Evolutionary conservation across 441 rosid species (phyloP).

Genomic region (Biscutella laevigata): DNA sequence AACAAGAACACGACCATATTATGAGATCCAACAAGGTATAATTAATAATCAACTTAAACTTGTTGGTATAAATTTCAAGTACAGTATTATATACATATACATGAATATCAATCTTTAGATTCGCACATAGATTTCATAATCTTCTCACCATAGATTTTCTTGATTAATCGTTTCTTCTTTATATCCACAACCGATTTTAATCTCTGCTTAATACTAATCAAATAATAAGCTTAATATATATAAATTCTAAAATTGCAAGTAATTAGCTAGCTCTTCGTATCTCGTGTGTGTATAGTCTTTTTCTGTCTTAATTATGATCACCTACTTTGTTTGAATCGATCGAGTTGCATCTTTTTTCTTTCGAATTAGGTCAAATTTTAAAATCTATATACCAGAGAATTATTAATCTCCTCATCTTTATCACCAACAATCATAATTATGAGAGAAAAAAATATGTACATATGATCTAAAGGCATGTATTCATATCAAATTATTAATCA

Average conservation of each 20-base stretch:
- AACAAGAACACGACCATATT: slow-evolving; percentile 28
- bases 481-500: not conserved
- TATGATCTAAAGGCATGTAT: not conserved
- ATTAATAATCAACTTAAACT: too few relatives aligned
- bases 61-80: too few relatives aligned
- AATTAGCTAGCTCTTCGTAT: slow-evolving; percentile 3
- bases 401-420: not conserved
- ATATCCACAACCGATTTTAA: not conserved
- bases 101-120: not conserved
- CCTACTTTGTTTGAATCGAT: too few relatives aligned
- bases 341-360: not conserved
- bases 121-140: not conserved
- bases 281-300: not conserved
- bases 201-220: not conserved
- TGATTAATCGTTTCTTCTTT: slow-evolving; percentile 1
- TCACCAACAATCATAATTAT: slow-evolving; percentile 1
- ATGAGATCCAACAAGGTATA: slow-evolving; percentile 34
- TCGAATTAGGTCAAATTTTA: not conserved
- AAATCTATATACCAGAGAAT: not conserved
- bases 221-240: too few relatives aligned
- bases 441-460: not conserved
- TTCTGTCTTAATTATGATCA: not conserved
- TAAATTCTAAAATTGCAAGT: not conserved
- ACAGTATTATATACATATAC: too few relatives aligned
- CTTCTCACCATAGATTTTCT: not conserved